A percentile compares a stretch with the other conserved stretches of the same genome.
Evolutionary conservation across 2,329 filamentous ascomycete genomes (phyloP).

Genomic region (Sporothrix curviconia): DNA sequence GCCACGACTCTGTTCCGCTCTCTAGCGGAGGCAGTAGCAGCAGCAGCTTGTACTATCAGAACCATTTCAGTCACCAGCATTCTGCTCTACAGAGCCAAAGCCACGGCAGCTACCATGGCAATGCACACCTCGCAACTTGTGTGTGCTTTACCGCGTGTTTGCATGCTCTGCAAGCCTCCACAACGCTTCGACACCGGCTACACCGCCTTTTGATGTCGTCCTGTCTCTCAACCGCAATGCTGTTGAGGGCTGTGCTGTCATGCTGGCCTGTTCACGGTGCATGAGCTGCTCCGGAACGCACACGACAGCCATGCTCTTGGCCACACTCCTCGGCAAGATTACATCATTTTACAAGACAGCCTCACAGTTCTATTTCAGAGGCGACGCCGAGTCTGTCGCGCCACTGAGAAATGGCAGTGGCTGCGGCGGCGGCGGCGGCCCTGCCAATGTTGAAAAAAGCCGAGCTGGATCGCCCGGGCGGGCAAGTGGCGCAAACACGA

Average conservation of each 20-base stretch:
- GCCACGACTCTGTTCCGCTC: conserved; percentile 25
- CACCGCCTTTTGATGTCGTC: conserved; percentile 39
- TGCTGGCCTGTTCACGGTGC: conserved; percentile 41
- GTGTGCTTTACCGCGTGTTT: conserved; percentile 42
- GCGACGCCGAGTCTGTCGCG: background rate
- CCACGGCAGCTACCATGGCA: background rate
- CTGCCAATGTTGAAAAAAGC: no score
- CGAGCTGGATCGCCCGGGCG: no score
- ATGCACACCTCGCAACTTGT: conserved; percentile 26
- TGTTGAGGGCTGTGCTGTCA: conserved; percentile 40
- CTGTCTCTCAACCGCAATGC: conserved; percentile 42
- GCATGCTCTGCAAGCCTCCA: conserved; percentile 42
- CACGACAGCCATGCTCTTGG: conserved; percentile 43
- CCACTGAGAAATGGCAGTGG: conserved; percentile 1
- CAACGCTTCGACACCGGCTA: conserved; percentile 27
- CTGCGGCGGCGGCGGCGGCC: no score
- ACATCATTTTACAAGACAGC: conserved; percentile 41
- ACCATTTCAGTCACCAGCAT: background rate
- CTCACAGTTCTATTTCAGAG: conserved; percentile 15
- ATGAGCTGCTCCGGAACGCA: conserved; percentile 38
- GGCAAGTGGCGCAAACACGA: no score
- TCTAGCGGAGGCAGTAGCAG: background rate
- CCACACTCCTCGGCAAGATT: conserved; percentile 42
- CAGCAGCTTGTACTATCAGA: background rate
- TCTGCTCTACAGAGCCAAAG: no score